Percentiles rank a stretch among this genome's conserved stretches.
These are phyloP conservation scores for Durio zibethinus DNA, from an alignment of 345 rosid species.

Conservation along the genomic window DNA sequence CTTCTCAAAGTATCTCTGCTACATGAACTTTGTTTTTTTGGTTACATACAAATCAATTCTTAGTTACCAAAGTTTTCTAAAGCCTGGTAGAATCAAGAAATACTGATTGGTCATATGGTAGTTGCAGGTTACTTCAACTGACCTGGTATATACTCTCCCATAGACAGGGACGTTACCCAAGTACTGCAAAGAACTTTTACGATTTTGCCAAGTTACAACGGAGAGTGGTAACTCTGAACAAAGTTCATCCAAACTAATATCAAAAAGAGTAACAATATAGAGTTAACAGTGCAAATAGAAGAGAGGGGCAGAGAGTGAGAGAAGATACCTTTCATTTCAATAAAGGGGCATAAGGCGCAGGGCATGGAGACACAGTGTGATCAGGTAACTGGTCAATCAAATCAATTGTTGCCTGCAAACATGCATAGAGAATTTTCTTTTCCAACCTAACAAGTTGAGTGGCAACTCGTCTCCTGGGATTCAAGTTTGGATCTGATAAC, in stretches of 20 bases:
- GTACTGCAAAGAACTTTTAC: conserved; percentile 20
- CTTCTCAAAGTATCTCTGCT: background rate
- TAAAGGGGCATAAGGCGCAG: conserved; percentile 75
- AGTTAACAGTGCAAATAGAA: background rate
- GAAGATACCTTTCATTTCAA: conserved; percentile 57
- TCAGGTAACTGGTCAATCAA: conserved; percentile 74
- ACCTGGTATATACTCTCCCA: conserved; percentile 25
- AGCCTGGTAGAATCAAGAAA: background rate
- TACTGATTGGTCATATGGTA: background rate
- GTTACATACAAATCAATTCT: background rate
- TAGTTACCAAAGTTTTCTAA: background rate
- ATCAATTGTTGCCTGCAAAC: conserved; percentile 57
- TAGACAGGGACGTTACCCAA: background rate
- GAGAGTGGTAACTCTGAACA: conserved; percentile 14
- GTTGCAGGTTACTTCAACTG: conserved; percentile 19
- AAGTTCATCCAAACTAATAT: conserved; percentile 5
- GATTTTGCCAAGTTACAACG: conserved; percentile 15
- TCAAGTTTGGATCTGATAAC: conserved; percentile 71
- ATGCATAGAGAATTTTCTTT: conserved; percentile 84
- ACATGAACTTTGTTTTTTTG: background rate
- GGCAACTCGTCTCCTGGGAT: conserved; percentile 85
- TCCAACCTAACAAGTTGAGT: conserved; percentile 83
- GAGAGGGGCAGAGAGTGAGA: background rate
- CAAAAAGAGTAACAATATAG: background rate
- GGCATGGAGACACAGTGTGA: conserved; percentile 75